These are phyloP conservation scores for Aegilops sharonensis DNA, from an alignment of 176 grass and related monocot genomes.

Conservation along the genomic window DNA sequence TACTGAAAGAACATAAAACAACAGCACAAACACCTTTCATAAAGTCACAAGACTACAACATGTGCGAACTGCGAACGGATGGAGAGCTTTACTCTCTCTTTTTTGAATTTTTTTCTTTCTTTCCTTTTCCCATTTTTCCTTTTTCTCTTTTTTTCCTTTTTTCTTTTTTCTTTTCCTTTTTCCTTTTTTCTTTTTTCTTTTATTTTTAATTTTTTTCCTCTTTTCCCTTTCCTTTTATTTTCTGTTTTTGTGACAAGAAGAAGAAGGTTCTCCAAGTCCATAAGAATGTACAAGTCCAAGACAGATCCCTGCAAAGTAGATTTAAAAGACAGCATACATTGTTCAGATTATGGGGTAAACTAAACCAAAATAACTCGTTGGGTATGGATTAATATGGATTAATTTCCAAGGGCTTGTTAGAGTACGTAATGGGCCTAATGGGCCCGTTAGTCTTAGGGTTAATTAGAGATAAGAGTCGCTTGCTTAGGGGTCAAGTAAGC, in stretches of 20 bases:
- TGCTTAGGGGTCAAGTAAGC: too few species aligned
- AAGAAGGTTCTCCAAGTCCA: not conserved
- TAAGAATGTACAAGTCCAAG: not conserved
- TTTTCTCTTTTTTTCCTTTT: too few species aligned
- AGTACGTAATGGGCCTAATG: too few species aligned
- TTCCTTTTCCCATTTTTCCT: too few species aligned
- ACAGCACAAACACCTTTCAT: not conserved
- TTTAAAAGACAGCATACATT: not conserved
- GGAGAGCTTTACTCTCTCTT: not conserved
- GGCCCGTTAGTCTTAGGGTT: too few species aligned
- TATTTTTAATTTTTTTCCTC: too few species aligned
- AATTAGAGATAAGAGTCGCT: too few species aligned
- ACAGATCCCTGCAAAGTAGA: not conserved
- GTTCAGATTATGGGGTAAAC: not conserved
- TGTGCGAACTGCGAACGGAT: not conserved
- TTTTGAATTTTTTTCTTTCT: too few species aligned
- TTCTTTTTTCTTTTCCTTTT: too few species aligned
- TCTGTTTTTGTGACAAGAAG: too few species aligned
- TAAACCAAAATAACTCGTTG: not conserved
- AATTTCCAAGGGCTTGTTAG: not conserved
- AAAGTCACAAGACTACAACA: not conserved
- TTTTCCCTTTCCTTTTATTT: too few species aligned
- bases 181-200: too few species aligned
- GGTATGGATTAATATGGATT: not conserved
- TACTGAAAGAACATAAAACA: not conserved